Conservation (phyloP, 805 yeast species). For the Candida nitratophila region DNA sequence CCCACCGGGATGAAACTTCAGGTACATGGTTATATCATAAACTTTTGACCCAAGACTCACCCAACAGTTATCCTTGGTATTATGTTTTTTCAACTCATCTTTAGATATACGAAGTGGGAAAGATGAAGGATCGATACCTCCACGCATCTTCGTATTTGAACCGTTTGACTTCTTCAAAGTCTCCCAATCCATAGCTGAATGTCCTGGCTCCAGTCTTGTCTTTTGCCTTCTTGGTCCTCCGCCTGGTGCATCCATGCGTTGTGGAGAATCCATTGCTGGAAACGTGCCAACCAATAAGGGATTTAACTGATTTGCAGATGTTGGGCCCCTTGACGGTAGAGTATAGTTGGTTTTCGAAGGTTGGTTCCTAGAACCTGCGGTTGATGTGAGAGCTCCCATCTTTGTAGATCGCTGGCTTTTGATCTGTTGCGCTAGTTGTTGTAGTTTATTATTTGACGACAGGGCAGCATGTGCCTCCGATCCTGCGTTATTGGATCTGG, state of each 20-base stretch:
- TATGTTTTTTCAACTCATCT: conserved; percentile 56
- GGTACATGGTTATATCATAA: conserved; percentile 78
- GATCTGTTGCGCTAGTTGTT: background rate
- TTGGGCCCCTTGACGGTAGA: background rate
- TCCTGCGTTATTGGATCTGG: background rate
- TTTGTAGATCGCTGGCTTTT: background rate
- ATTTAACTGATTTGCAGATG: background rate
- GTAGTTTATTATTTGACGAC: background rate
- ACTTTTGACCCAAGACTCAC: conserved; percentile 73
- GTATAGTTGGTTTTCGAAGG: too few species aligned
- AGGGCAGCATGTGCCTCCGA: background rate
- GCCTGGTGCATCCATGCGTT: conserved; percentile 8
- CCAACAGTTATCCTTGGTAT: conserved; percentile 70
- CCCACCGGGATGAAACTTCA: conserved; percentile 93
- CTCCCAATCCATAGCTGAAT: conserved; percentile 88
- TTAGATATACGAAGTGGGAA: conserved; percentile 53
- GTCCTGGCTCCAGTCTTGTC: conserved; percentile 54
- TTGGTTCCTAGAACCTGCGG: too few species aligned
- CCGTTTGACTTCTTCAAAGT: conserved; percentile 37
- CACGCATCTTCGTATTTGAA: conserved; percentile 38
- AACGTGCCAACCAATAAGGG: conserved; percentile 3
- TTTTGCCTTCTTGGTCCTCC: conserved; percentile 3
- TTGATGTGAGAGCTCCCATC: background rate
- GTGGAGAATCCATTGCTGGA: conserved; percentile 14
- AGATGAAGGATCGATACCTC: conserved; percentile 33